Evolutionary conservation across 1,139 yeast genomes (phyloP), one percentile per base, ranked within the genome.

Genomic region (Scheffersomyces segobiensis): DNA sequence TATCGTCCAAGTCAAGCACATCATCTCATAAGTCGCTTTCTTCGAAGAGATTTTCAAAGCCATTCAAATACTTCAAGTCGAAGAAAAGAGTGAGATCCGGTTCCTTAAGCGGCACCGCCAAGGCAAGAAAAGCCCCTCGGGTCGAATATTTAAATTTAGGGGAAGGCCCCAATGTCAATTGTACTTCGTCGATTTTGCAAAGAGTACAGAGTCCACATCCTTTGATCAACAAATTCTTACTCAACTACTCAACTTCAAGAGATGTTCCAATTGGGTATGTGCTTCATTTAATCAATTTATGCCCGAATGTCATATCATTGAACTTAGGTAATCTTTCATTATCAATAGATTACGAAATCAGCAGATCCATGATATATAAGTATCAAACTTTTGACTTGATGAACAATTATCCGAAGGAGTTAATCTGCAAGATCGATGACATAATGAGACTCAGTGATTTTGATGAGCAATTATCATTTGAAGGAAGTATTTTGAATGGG

Each of bases 221-320:
- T 3, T 69, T 74, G 49, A 86, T 87, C 53, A 88, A 86, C 67
- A 81, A 82, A 61, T 85, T 84, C 62, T 69, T 89, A 50, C 66
- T 79, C 55, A 86, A 82, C 66, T 87, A 87, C 67, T 80, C 89
- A 2, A 76, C 81, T 22, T 80, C 87, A 19, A 84, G 80, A 63
- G 96, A 89, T 70, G 66, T 89, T 5, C 96, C 96, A 0, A 74
- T 87, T 53, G 96, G 95, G 0, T 84, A 85, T 64, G 66, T 89
- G 7, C 68, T 89, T 42, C 92, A 88, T 69, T 67, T 89, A 52
- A 68, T 89, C 50, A 80, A 80, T 50, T 71, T 83, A 49, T 89
- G 96, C 66, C 86, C 86, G 7, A 86, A 87, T 62, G 65, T 89
- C 50, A 71, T 67, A 10, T 67, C 73, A 8, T 65, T 89, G 22